Conservation (phyloP, 352 stramenopile genomes). For the Phytopythium vexans region DNA sequence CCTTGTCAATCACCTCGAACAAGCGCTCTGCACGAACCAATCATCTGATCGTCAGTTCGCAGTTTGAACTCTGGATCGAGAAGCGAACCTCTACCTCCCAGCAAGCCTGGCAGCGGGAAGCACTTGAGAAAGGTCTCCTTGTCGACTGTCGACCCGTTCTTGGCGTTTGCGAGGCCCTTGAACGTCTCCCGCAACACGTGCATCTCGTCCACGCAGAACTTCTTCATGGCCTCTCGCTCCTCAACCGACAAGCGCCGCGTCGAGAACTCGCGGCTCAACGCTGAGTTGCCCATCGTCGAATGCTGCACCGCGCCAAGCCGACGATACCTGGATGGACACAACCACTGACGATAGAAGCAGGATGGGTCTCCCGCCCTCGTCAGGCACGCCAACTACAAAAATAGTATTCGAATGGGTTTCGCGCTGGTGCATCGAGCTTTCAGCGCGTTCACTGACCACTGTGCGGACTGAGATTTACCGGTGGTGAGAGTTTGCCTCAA, state of each 20-base stretch:
- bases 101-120: constrained; percentile 87
- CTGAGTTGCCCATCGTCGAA: constrained; percentile 56
- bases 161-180: constrained; percentile 60
- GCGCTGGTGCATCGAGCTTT: no score
- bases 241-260: constrained; percentile 39
- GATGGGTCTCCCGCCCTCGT: no score
- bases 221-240: constrained; percentile 69
- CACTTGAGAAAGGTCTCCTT: constrained; percentile 95
- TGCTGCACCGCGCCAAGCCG: no score
- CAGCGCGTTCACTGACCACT: no score
- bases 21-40: constrained; percentile 57
- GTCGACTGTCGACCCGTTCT: constrained; percentile 75
- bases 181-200: constrained; percentile 77
- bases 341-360: no score
- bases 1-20: constrained; percentile 92
- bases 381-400: no score
- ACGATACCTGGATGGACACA: no score
- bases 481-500: no score
- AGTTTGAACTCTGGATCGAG: background rate
- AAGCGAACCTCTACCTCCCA: constrained; percentile 47
- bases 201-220: constrained; percentile 78
- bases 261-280: constrained; percentile 53
- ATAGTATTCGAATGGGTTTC: no score
- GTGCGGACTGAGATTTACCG: no score
- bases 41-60: background rate